Conservation (phyloP, 305 asterid species). For the Solanum aculeatissimum region DNA sequence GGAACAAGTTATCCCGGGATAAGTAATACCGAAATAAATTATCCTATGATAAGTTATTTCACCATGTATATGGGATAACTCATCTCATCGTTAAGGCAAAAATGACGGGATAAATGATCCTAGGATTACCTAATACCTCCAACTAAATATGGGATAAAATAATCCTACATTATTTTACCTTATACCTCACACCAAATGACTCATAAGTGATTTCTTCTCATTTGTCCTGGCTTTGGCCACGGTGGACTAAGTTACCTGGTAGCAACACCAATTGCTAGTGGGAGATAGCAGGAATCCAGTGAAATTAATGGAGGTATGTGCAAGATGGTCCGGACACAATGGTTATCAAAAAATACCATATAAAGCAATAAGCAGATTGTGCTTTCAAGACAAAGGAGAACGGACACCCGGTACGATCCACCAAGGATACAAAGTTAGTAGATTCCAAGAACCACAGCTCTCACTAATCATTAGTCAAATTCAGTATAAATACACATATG, state of each 20-base stretch:
- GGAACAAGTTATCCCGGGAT: too few relatives aligned
- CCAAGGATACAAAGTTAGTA: too few relatives aligned
- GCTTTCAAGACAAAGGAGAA: background rate
- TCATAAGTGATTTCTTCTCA: background rate
- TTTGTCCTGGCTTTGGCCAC: background rate
- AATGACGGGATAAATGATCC: too few relatives aligned
- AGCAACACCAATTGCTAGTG: background rate
- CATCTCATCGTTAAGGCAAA: too few relatives aligned
- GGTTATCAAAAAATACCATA: background rate
- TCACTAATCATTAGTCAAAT: background rate
- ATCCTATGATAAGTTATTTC: too few relatives aligned
- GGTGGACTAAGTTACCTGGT: background rate
- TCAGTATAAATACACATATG: background rate
- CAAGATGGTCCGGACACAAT: background rate
- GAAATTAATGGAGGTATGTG: background rate
- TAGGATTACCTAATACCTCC: too few relatives aligned
- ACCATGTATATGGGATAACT: too few relatives aligned
- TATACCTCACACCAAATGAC: too few relatives aligned
- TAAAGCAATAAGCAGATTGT: background rate
- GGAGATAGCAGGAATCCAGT: background rate
- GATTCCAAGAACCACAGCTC: background rate
- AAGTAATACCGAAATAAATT: too few relatives aligned
- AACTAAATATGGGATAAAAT: too few relatives aligned
- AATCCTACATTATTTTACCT: too few relatives aligned
- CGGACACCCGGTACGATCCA: background rate